Evolutionary conservation across 495 filamentous ascomycete species (phyloP).

Genomic region (Aspergillus wentii): DNA sequence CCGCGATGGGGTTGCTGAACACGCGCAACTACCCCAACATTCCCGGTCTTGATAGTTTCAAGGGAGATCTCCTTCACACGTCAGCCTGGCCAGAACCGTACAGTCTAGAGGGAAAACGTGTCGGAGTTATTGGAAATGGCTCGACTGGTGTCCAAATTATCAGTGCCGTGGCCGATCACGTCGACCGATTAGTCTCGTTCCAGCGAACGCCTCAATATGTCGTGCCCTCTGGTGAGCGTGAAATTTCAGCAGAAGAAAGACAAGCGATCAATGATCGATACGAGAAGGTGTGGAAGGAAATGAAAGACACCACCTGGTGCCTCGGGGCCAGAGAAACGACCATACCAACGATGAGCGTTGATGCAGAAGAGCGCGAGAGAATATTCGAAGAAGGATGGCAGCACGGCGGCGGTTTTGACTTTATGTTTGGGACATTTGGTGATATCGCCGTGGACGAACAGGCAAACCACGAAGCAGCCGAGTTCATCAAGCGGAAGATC

Average conservation of each 20-base stretch:
- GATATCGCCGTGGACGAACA: conserved; percentile 13
- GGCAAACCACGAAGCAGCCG: conserved; percentile 14
- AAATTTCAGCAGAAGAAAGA: neutral
- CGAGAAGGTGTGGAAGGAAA: conserved; percentile 4
- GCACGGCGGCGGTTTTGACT: conserved; percentile 15
- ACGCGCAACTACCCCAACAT: conserved; percentile 15
- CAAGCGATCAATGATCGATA: conserved; percentile 3
- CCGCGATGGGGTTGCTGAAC: conserved; percentile 14
- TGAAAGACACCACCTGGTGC: conserved; percentile 1
- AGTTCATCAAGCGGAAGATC: conserved; percentile 21
- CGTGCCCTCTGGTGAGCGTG: conserved; percentile 38
- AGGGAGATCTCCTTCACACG: conserved; percentile 9
- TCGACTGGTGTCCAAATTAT: conserved; percentile 19
- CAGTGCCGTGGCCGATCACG: conserved; percentile 19
- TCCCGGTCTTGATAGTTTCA: conserved; percentile 6
- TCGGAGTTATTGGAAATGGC: conserved; percentile 16
- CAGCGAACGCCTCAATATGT: conserved; percentile 44
- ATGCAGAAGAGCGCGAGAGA: conserved; percentile 7
- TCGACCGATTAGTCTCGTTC: conserved; percentile 34
- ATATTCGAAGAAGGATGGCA: conserved; percentile 18
- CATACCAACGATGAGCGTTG: conserved; percentile 1
- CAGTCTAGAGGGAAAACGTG: conserved; percentile 11
- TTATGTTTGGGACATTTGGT: conserved; percentile 18
- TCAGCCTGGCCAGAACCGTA: conserved; percentile 12
- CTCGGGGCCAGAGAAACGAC: conserved; percentile 9